Evolutionary conservation across 805 yeast species (phyloP), one percentile per base, ranked within the genome.

Genomic region (Starmera quercuum): DNA sequence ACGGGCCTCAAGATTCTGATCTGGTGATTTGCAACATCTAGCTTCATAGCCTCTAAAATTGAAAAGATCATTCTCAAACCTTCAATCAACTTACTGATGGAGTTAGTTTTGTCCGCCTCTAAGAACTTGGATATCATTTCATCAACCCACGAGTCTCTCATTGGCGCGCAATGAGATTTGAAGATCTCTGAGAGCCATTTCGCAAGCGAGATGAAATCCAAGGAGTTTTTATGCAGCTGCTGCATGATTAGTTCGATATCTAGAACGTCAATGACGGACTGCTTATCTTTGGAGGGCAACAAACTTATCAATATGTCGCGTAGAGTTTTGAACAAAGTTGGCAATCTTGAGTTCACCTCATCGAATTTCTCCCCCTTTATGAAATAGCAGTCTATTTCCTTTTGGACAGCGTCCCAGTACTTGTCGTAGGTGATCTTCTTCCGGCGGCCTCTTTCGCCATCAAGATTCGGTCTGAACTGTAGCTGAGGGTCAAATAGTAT

Each of bases 11-110:
- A 63, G 15, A 85, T 75, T 44, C 95, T 70, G 35, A 90, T 84
- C 59, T 88, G 96, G 53, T 88, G 95, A 59, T 88, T 88, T 12
- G 97, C 95, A 36, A 87, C 92, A 51, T 90, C 97, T 41, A 88
- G 66, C 56, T 88, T 90, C 95, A 88, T 87, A 9, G 95, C 90
- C 56, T 88, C 97, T 42, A 90, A 64, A 37, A 90, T 81, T 38
- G 83, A 79, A 52, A 88, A 85, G 7, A 84, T 70, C 56, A 78
- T 71, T 36, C 87, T 69, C 34, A 90, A 61, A 1, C 94, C 96
- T 22, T 77, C 84, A 20, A 84, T 82, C 26, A 87, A 62, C 40
- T 67, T 64, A 5, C 60, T 41, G 5, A 70, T 56, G 2, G 56
- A 47, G 12, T 37, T 44, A 2, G 35, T 34, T 6, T 45, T 19